Conservation (phyloP, 2,329 filamentous ascomycete genomes). For the Penicillium sclerotiorum region DNA sequence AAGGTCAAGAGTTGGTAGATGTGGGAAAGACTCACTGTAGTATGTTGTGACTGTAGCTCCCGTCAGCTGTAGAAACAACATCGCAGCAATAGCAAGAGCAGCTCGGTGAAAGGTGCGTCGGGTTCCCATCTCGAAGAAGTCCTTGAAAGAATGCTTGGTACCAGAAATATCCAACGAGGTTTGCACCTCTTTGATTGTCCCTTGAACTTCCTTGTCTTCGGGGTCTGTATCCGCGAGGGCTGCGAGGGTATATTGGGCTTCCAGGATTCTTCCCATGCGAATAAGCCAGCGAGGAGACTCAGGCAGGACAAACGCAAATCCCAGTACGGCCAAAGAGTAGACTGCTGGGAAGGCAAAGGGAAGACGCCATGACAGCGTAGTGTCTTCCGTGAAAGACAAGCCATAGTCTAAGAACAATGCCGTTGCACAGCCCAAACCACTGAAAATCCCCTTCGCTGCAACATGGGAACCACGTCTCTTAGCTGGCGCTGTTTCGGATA, state of each 20-base stretch:
- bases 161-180: slow-evolving; percentile 16
- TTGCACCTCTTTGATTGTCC: slow-evolving; percentile 22
- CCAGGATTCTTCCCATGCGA: slow-evolving; percentile 14
- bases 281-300: slow-evolving; percentile 28
- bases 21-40: slow-evolving; percentile 19
- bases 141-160: slow-evolving; percentile 9
- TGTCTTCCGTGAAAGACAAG: slow-evolving; percentile 19
- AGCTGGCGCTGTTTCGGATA: slow-evolving; percentile 24
- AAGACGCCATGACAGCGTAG: slow-evolving; percentile 22
- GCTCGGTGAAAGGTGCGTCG: slow-evolving; percentile 25
- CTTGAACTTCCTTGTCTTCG: slow-evolving; percentile 10
- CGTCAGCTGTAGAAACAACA: slow-evolving; percentile 23
- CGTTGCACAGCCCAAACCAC: slow-evolving; percentile 20
- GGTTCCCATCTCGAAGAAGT: slow-evolving; percentile 21
- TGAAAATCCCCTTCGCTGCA: slow-evolving; percentile 24
- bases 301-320: slow-evolving; percentile 16
- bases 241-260: slow-evolving; percentile 21
- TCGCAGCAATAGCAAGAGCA: slow-evolving; percentile 12
- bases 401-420: slow-evolving; percentile 25
- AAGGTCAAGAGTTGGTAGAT: neutral
- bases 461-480: slow-evolving; percentile 25
- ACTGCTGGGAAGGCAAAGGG: slow-evolving; percentile 23
- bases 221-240: slow-evolving; percentile 13
- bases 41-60: slow-evolving; percentile 25
- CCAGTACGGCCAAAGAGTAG: slow-evolving; percentile 15